Evolutionary conservation across 768 basidiomycete genomes (phyloP).

Genomic region (Tylopilus vinaceipallidus): DNA sequence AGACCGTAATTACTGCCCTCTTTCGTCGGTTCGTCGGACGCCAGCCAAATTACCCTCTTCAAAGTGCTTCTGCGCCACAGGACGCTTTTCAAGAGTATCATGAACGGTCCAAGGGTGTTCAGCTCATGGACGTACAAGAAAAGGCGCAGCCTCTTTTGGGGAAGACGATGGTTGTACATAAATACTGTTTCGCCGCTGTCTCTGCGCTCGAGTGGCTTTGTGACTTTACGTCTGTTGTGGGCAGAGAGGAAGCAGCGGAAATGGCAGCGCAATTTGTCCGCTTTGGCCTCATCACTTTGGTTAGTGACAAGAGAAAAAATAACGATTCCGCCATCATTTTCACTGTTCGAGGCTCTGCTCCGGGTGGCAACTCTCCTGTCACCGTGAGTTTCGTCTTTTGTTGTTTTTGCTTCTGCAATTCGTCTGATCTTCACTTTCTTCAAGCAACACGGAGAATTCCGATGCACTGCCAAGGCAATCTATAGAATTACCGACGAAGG

Average conservation of each 20-base stretch:
- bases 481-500: slow-evolving; percentile 96
- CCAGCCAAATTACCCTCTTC: slow-evolving; percentile 70
- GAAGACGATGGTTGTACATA: slow-evolving; percentile 45
- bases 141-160: slow-evolving; percentile 55
- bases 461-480: slow-evolving; percentile 92
- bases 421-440: slow-evolving; percentile 14
- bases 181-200: slow-evolving; percentile 82
- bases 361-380: slow-evolving; percentile 71
- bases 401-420: neutral
- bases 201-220: slow-evolving; percentile 94
- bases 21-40: slow-evolving; percentile 95
- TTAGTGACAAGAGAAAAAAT: slow-evolving; percentile 88
- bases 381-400: slow-evolving; percentile 45
- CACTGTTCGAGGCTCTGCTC: slow-evolving; percentile 80
- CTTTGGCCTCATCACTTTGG: slow-evolving; percentile 84
- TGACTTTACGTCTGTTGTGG: slow-evolving; percentile 95
- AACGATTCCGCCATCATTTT: slow-evolving; percentile 93
- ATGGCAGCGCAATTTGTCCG: slow-evolving; percentile 98
- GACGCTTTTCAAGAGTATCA: slow-evolving; percentile 75
- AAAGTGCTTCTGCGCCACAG: slow-evolving; percentile 41
- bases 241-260: slow-evolving; percentile 94
- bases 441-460: slow-evolving; percentile 93
- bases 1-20: slow-evolving; percentile 89
- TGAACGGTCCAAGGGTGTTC: slow-evolving; percentile 73
- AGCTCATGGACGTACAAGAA: slow-evolving; percentile 69